Evolutionary conservation across 2,329 filamentous ascomycete species (phyloP).

Genomic region (Ophiostoma quercus): DNA sequence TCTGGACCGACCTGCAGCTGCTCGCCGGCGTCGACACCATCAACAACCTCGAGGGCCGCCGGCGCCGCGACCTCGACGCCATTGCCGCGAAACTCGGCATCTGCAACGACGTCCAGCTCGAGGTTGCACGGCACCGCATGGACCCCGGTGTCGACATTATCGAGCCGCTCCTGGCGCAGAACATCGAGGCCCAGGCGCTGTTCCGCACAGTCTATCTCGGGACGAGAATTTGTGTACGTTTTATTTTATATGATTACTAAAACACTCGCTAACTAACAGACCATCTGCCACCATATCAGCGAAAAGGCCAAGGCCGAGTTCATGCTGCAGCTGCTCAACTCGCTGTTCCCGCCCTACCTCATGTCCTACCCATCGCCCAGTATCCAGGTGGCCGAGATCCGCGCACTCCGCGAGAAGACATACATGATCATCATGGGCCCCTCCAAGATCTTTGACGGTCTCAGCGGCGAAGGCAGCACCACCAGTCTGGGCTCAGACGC

Average conservation of each 20-base stretch:
- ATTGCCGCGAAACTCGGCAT: constrained; percentile 21
- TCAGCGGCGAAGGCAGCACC: background rate
- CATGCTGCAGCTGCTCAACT: constrained; percentile 27
- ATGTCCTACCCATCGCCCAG: constrained; percentile 24
- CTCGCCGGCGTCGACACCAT: constrained; percentile 25
- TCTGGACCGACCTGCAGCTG: constrained; percentile 22
- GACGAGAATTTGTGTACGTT: constrained; percentile 25
- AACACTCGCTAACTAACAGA: constrained; percentile 11
- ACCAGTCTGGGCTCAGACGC: background rate
- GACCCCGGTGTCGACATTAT: constrained; percentile 19
- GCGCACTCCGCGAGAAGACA: constrained; percentile 20
- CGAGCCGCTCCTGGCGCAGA: constrained; percentile 21
- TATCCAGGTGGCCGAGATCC: constrained; percentile 21
- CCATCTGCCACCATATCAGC: constrained; percentile 25
- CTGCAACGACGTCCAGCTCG: constrained; percentile 15
- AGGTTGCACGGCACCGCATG: constrained; percentile 20
- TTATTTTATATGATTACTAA: too few species aligned
- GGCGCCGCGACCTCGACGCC: constrained; percentile 24
- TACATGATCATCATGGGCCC: constrained; percentile 22
- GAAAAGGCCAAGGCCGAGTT: constrained; percentile 13
- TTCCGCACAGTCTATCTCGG: constrained; percentile 27
- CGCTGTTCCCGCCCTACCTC: constrained; percentile 28
- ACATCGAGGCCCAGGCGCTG: constrained; percentile 20
- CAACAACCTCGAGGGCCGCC: constrained; percentile 22
- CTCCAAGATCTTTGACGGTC: background rate